Evolutionary conservation across 305 asterid species (phyloP), one percentile per base, ranked within the genome.

Genomic region (Petunia hybrid): DNA sequence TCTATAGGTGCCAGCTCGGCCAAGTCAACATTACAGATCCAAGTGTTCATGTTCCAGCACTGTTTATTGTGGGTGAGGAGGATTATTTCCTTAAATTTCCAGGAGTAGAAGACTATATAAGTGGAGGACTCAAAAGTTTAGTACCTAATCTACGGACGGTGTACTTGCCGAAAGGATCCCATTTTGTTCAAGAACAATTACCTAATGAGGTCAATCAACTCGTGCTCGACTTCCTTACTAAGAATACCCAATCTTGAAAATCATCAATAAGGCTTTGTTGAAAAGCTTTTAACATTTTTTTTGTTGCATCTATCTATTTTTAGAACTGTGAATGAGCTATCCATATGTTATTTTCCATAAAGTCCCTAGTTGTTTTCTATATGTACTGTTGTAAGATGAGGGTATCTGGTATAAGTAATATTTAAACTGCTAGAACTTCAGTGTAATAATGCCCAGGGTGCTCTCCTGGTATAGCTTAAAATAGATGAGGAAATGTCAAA

Each of bases 161-260:
- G 38, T 90, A 76, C 65, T 39, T 92, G 73, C 89, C 92, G 1
- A 95, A 88, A 85, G 98, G 97, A 43, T 66, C 83, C 63, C 97
- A 94, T 88, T 94, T 94, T 74, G 91, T 91, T 84, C 97, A 89
- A 84, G 98, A 94, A 88, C 98, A 94, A 76, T 87, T 86, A 51
- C 95, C 98, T 2, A 80, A 87, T 4, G 87, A 86, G 69, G 91
- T 91, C 71, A 94, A 90, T 65, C 59, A 78, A 51, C 89, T 89
- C 1, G 86, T 90, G 9, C 69, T 91, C 81, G 64, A 80, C 84
- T 94, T 94, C 82, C 91, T 92, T 5, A 82, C 76, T 39, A 85
- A 14, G 53, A 79, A 89, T 46, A 65, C 51, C 71, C 66, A 13
- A 77, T 43, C 78, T 60, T 45, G 73, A 70, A 43, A 70, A 1